Evolutionary conservation across 2,329 filamentous ascomycete species (phyloP), one percentile per base, ranked within the genome.

Genomic region (Albifimbria verrucaria): DNA sequence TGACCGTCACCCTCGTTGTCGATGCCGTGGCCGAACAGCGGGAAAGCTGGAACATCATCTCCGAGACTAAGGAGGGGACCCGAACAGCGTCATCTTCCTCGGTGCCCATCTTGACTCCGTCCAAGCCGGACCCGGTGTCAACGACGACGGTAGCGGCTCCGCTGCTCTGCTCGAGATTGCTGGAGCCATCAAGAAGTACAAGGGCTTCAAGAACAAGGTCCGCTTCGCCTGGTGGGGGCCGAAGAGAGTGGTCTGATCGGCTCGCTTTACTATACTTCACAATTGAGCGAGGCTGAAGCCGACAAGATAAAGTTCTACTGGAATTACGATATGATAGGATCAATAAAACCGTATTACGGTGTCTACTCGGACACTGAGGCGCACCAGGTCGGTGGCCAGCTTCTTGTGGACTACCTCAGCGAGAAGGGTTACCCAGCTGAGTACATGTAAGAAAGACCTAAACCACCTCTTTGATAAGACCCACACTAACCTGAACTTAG

Each of bases 101-200:
- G 72, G 72, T 20, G 72, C 71, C 20, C 72, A 75, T 52, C 57
- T 73, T 20, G 72, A 74, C 59, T 62, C 63, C 11, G 71, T 74
- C 9, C 67, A 67, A 55, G 62, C 61, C 5, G 71, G 72, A 1
- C 64, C 71, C 2, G 72, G 72, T 18, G 52, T 74, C 53, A 74
- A 74, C 51, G 72, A 74, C 53, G 67, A 74, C 53, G 72, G 71
- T 36, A 70, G 66, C 36, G 72, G 72, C 15, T 64, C 64, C 3
- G 66, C 65, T 15, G 63, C 64, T 12, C 56, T 74, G 23, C 60
- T 75, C 26, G 69, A 71, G 59, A 63, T 75, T 20, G 62, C 66
- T 48, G 64, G 58, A 15, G 64, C 63, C 20, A 58, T 74, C 46
- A 62, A 62, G 49, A 66, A 66, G 59, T 70, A 70, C 59, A 63